Evolutionary conservation across 2,329 filamentous ascomycete species (phyloP), one percentile per base, ranked within the genome.

Genomic region (Apiospora phragmitis): DNA sequence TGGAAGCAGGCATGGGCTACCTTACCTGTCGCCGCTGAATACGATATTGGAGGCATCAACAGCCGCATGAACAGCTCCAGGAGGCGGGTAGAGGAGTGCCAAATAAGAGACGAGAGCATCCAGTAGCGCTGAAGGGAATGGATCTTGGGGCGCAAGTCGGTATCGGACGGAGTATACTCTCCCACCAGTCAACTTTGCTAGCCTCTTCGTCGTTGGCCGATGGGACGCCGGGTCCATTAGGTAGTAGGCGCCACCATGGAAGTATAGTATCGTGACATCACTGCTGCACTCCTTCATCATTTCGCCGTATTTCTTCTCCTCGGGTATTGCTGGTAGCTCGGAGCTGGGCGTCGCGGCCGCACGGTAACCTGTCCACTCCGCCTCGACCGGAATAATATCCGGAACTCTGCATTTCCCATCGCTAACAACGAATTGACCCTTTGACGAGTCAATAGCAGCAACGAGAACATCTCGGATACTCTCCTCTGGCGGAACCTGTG

Each of bases 191-290:
- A 90, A 79, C 77, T 91, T 90, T 29, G 92, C 92, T 18, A 95
- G 82, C 68, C 86, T 88, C 71, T 87, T 88, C 24, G 85, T 86
- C 0, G 86, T 81, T 0, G 83, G 79, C 3, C 93, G 88, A 76
- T 94, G 91, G 0, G 89, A 90, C 1, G 86, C 81, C 21, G 93
- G 93, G 75, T 95, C 93, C 76, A 92, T 86, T 38, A 94, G 85
- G 74, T 86, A 94, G 81, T 92, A 93, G 4, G 90, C 93, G 69
- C 93, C 93, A 72, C 93, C 92, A 79, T 95, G 92, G 75, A 95
- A 88, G 79, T 93, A 94, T 26, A 95, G 82, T 0, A 94, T 80
- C 0, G 92, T 94, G 0, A 87, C 86, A 3, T 88, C 86, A 67
- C 83, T 86, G n/a, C 80, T 88, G 71, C 88, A 88, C 77, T 94